A percentile compares a stretch with the other conserved stretches of the same genome.
Evolutionary conservation across 768 basidiomycete species (phyloP).

Genomic region (Amanita inopinata): DNA sequence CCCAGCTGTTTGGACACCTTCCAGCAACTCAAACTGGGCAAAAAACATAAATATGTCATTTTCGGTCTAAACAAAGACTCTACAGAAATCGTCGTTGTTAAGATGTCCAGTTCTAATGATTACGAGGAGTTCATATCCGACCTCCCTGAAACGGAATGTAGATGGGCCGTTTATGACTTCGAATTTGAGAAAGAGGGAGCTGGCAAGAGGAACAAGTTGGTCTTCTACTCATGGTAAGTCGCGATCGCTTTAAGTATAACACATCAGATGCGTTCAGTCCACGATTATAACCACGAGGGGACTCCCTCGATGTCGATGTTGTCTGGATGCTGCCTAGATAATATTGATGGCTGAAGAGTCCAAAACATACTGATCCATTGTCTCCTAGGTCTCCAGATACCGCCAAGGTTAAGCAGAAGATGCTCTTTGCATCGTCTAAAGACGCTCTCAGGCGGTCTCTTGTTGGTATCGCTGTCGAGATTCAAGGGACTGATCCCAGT

Average conservation of each 20-base stretch:
- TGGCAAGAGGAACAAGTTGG: conserved; percentile 79
- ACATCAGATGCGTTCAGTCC: background rate
- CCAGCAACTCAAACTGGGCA: conserved; percentile 67
- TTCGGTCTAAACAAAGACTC: conserved; percentile 51
- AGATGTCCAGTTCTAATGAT: conserved; percentile 35
- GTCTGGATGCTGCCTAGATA: background rate
- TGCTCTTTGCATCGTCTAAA: conserved; percentile 85
- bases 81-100: conserved; percentile 73
- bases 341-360: too few relatives aligned
- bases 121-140: conserved; percentile 71
- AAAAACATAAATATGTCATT: conserved; percentile 77
- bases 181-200: conserved; percentile 66
- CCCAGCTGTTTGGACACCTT: conserved; percentile 45
- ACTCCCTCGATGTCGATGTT: background rate
- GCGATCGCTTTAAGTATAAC: background rate
- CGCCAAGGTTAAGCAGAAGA: conserved; percentile 85
- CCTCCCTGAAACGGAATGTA: conserved; percentile 65
- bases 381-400: conserved; percentile 72
- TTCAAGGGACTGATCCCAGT: conserved; percentile 74
- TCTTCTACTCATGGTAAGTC: conserved; percentile 79
- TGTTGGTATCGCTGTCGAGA: conserved; percentile 67
- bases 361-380: conserved; percentile 19
- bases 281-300: conserved; percentile 8
- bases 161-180: conserved; percentile 93
- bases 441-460: conserved; percentile 67